These are phyloP conservation scores for Calonectria crousiana DNA, from an alignment of 2,329 filamentous ascomycete species.

Conservation along the genomic window DNA sequence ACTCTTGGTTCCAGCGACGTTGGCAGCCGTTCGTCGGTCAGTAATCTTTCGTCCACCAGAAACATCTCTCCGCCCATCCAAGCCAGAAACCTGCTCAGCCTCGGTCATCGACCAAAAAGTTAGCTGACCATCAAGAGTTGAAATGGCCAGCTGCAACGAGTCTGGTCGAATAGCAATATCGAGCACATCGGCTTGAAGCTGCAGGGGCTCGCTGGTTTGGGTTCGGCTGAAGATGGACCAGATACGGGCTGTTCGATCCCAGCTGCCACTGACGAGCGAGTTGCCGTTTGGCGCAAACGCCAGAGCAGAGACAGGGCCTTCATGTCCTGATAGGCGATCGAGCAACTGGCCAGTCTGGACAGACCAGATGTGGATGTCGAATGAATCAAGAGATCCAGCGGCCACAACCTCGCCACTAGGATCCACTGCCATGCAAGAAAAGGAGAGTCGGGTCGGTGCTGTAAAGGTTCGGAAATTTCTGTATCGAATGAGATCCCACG, in stretches of 20 bases:
- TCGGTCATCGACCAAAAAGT: slow-evolving; percentile 96
- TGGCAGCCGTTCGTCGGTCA: slow-evolving; percentile 92
- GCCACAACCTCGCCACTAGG: slow-evolving; percentile 97
- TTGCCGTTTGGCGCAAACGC: slow-evolving; percentile 90
- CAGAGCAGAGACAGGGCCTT: slow-evolving; percentile 90
- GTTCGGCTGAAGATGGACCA: slow-evolving; percentile 96
- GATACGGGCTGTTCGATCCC: slow-evolving; percentile 94
- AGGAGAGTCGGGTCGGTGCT: slow-evolving; percentile 89
- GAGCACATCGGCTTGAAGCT: slow-evolving; percentile 91
- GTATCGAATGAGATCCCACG: slow-evolving; percentile 96
- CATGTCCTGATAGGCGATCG: slow-evolving; percentile 90
- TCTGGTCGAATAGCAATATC: slow-evolving; percentile 90
- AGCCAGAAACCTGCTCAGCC: slow-evolving; percentile 84
- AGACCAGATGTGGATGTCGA: slow-evolving; percentile 98
- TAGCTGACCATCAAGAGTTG: slow-evolving; percentile 91
- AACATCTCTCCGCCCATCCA: slow-evolving; percentile 92
- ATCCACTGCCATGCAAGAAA: slow-evolving; percentile 95
- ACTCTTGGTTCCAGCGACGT: slow-evolving; percentile 88
- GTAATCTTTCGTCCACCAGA: slow-evolving; percentile 91
- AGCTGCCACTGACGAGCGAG: slow-evolving; percentile 89
- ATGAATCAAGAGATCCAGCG: slow-evolving; percentile 94
- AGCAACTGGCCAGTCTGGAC: slow-evolving; percentile 97
- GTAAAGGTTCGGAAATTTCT: slow-evolving; percentile 98
- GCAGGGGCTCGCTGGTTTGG: slow-evolving; percentile 93
- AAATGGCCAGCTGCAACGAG: slow-evolving; percentile 89